Evolutionary conservation across 345 rosid species (phyloP).

Genomic region (Eucalyptus pauciflora): DNA sequence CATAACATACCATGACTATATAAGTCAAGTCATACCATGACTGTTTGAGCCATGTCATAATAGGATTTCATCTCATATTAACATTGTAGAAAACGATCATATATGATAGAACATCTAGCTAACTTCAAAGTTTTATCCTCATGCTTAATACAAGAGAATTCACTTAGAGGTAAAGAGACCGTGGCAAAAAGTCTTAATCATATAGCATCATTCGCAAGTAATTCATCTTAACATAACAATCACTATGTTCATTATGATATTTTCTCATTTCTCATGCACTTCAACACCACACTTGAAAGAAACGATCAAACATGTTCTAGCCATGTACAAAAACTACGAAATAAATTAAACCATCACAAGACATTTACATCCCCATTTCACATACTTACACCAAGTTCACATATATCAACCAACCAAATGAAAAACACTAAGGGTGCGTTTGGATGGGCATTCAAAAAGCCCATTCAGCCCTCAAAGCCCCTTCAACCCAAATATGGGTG

Average conservation of each 20-base stretch:
- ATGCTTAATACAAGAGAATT: not conserved
- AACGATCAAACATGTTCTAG: not conserved
- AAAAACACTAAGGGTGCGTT: too few relatives aligned
- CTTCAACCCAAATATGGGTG: too few relatives aligned
- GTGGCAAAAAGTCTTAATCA: accelerated
- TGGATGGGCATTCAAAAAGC: too few relatives aligned
- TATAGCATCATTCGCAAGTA: not conserved
- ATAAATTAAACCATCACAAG: too few relatives aligned
- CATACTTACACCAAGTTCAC: not conserved
- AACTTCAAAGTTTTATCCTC: too few relatives aligned
- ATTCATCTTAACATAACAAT: not conserved
- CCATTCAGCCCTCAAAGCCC: too few relatives aligned
- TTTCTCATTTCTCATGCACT: not conserved
- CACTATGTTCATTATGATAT: not conserved
- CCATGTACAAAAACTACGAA: accelerated
- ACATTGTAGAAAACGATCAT: accelerated
- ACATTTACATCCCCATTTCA: not conserved
- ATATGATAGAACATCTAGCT: too few relatives aligned
- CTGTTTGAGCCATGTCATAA: too few relatives aligned
- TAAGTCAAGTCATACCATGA: too few relatives aligned
- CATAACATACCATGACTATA: too few relatives aligned
- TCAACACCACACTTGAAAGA: not conserved
- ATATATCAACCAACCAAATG: not conserved
- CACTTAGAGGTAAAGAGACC: accelerated
- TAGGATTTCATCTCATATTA: too few relatives aligned